Evolutionary conservation across 2,329 filamentous ascomycete species (phyloP).

Genomic region (Ophioceras dolichostomum): DNA sequence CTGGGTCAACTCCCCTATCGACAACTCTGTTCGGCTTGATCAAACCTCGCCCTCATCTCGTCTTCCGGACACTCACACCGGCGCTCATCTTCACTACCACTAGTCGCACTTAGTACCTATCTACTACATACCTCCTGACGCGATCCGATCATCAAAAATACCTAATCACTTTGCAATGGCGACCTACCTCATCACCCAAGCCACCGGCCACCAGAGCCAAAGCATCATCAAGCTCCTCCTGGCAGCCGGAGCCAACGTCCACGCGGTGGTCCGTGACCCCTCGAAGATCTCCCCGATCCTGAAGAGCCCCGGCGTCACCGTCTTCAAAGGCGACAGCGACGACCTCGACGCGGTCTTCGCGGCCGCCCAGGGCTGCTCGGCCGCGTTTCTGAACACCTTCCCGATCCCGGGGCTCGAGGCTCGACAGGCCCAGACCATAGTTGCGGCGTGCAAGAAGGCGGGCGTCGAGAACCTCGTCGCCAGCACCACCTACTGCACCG

Average conservation of each 20-base stretch:
- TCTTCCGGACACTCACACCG: too few species aligned
- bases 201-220: slow-evolving; percentile 19
- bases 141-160: too few species aligned
- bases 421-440: slow-evolving; percentile 17
- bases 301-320: slow-evolving; percentile 12
- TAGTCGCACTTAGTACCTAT: too few species aligned
- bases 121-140: too few species aligned
- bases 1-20: too few species aligned
- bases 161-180: too few species aligned
- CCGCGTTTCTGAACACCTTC: slow-evolving; percentile 16
- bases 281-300: slow-evolving; percentile 15
- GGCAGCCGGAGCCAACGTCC: slow-evolving; percentile 18
- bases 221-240: slow-evolving; percentile 19
- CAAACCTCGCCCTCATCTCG: too few species aligned
- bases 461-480: slow-evolving; percentile 16
- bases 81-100: too few species aligned
- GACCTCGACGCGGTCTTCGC: slow-evolving; percentile 16
- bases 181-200: slow-evolving; percentile 22
- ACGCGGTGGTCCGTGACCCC: slow-evolving; percentile 22
- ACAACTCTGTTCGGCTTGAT: too few species aligned
- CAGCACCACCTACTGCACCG: slow-evolving; percentile 12
- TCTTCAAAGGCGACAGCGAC: slow-evolving; percentile 22
- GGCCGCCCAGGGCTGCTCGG: slow-evolving; percentile 20
- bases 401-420: slow-evolving; percentile 15
- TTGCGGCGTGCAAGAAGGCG: slow-evolving; percentile 17